Conservation (phyloP, 768 basidiomycete species). For the Tulasnella sp. region DNA sequence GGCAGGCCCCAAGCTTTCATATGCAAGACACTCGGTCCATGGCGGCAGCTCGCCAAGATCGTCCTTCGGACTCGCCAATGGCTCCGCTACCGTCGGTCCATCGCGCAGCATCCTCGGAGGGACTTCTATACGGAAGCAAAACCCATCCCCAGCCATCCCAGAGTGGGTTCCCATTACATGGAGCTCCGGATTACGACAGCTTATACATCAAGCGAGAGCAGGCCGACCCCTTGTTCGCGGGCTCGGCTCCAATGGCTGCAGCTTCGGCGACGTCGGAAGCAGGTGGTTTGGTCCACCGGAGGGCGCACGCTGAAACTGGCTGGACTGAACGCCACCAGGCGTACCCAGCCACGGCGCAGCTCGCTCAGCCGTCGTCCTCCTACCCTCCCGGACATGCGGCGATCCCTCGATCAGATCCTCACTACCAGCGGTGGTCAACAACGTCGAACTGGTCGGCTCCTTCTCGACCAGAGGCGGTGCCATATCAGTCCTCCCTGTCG, state of each 20-base stretch:
- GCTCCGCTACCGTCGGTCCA: background rate
- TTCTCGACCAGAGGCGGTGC: background rate
- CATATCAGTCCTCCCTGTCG: constrained; percentile 11
- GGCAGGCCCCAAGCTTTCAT: constrained; percentile 1
- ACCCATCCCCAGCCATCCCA: background rate
- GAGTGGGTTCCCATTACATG: background rate
- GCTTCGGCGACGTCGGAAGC: background rate
- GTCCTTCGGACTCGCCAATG: constrained; percentile 1
- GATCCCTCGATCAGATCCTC: background rate
- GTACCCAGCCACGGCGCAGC: constrained; percentile 8
- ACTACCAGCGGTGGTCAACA: background rate
- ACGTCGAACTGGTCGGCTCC: background rate
- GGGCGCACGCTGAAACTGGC: background rate
- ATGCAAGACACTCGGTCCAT: background rate
- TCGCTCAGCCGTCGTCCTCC: background rate
- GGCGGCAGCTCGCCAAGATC: background rate
- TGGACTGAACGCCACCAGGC: constrained; percentile 10
- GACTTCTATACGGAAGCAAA: background rate
- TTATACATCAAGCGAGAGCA: background rate
- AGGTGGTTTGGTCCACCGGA: constrained; percentile 1
- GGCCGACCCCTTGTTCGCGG: background rate
- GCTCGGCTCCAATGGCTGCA: background rate
- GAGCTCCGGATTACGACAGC: background rate
- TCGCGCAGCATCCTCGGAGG: constrained; percentile 3
- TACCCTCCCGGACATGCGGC: constrained; percentile 5